Conservation (phyloP, 257 asterid genomes). For the Cordia subcordata region DNA sequence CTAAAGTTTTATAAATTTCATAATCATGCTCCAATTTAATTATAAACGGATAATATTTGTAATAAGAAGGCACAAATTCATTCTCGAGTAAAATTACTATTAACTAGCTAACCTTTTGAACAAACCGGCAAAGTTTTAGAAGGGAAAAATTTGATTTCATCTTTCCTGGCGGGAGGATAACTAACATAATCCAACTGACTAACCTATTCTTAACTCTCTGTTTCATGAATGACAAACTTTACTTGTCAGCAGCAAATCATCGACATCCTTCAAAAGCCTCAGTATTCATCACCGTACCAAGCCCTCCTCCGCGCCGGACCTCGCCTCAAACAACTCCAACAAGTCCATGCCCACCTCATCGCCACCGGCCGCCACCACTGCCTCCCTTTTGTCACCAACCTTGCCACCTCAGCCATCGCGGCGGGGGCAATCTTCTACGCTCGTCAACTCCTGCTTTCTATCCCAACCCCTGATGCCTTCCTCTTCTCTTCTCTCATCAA, state of each 20-base stretch:
- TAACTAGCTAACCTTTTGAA: no score
- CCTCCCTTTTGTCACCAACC: conserved; percentile 24
- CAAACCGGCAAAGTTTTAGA: no score
- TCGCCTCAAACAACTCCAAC: conserved; percentile 10
- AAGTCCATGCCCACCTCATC: conserved; percentile 18
- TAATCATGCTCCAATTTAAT: no score
- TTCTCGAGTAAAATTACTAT: no score
- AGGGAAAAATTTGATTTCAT: no score
- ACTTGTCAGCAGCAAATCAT: not conserved
- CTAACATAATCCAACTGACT: not conserved
- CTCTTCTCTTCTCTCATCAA: conserved; percentile 19
- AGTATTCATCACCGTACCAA: conserved; percentile 2
- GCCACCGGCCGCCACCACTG: conserved; percentile 4
- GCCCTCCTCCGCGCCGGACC: conserved; percentile 17
- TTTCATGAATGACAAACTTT: conserved; percentile 2
- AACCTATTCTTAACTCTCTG: not conserved
- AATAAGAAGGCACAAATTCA: no score
- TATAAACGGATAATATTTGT: no score
- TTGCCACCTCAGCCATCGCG: conserved; percentile 18
- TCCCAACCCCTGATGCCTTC: conserved; percentile 15
- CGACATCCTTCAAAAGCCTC: not conserved
- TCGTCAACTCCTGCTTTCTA: conserved; percentile 11
- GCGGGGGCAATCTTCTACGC: conserved; percentile 13
- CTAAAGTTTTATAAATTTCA: no score
- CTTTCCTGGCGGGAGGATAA: not conserved